A percentile compares a stretch with the other conserved stretches of the same genome.
These are phyloP conservation scores for Boehmeria nivea DNA, from an alignment of 306 rosid genomes.

Conservation along the genomic window DNA sequence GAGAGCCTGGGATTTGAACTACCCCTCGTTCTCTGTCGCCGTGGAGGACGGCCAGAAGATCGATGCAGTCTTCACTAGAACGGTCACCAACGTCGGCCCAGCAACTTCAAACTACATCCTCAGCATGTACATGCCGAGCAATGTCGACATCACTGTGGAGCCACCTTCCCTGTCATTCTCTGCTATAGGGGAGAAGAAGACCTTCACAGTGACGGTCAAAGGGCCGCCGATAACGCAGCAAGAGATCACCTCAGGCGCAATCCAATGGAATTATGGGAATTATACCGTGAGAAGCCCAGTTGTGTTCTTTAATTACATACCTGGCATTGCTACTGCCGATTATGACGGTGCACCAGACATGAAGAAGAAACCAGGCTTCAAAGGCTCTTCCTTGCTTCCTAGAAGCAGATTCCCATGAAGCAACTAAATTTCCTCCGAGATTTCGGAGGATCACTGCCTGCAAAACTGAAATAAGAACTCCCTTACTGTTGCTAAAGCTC, in stretches of 20 bases:
- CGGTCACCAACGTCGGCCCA: slow-evolving; percentile 29
- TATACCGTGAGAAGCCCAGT: slow-evolving; percentile 21
- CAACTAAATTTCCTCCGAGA: background rate
- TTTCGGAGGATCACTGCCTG: background rate
- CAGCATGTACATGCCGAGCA: background rate
- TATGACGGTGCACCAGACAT: background rate
- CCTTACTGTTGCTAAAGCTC: no score
- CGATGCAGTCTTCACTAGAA: background rate
- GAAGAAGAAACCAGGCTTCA: slow-evolving; percentile 8
- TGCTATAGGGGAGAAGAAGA: slow-evolving; percentile 10
- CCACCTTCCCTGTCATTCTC: slow-evolving; percentile 6
- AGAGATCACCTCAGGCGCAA: background rate
- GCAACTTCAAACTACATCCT: slow-evolving; percentile 18
- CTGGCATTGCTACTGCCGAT: background rate
- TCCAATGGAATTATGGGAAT: slow-evolving; percentile 18
- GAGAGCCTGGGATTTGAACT: slow-evolving; percentile 7
- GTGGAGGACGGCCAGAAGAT: background rate
- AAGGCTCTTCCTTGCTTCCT: slow-evolving; percentile 14
- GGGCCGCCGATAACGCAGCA: background rate
- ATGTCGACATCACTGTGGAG: slow-evolving; percentile 3
- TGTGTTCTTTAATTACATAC: slow-evolving; percentile 21
- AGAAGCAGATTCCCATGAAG: slow-evolving; percentile 1
- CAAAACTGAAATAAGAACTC: background rate
- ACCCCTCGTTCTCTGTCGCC: slow-evolving; percentile 6
- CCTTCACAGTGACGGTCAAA: slow-evolving; percentile 6